Evolutionary conservation across 768 basidiomycete species (phyloP).

Genomic region (Tricholoma matsutake): DNA sequence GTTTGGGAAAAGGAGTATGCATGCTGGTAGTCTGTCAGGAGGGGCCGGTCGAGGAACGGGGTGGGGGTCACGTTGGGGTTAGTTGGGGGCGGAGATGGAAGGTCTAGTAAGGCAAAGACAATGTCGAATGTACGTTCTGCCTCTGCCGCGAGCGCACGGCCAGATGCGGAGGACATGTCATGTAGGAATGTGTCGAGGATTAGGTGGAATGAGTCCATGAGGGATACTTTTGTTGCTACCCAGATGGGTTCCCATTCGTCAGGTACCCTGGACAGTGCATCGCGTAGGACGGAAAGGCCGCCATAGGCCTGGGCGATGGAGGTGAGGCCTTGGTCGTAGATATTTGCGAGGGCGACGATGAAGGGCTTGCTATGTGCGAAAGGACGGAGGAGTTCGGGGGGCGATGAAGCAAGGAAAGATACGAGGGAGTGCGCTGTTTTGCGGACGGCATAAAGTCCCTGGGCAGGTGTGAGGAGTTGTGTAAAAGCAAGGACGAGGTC

Average conservation of each 20-base stretch:
- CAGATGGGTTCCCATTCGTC: conserved; percentile 73
- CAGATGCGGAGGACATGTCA: conserved; percentile 44
- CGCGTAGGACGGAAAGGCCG: conserved; percentile 37
- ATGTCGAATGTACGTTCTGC: conserved; percentile 55
- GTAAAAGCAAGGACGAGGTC: conserved; percentile 61
- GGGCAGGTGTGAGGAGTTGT: conserved; percentile 40
- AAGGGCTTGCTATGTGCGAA: conserved; percentile 55
- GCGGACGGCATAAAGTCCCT: conserved; percentile 61
- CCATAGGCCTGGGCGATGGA: conserved; percentile 60
- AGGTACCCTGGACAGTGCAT: conserved; percentile 26
- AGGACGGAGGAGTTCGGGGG: conserved; percentile 44
- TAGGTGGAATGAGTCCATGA: conserved; percentile 68
- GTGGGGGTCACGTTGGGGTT: conserved; percentile 19
- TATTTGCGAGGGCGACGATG: conserved; percentile 50
- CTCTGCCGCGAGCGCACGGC: conserved; percentile 40
- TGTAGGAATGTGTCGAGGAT: conserved; percentile 48
- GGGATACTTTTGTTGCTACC: conserved; percentile 69
- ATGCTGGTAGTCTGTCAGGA: conserved; percentile 72
- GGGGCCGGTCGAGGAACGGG: conserved; percentile 64
- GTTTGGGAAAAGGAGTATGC: conserved; percentile 56
- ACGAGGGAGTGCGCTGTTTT: conserved; percentile 58
- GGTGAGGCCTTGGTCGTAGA: conserved; percentile 59
- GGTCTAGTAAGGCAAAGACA: conserved; percentile 55
- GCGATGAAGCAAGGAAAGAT: conserved; percentile 50
- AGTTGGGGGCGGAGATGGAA: conserved; percentile 28